These are phyloP conservation scores for Fusarium sp. DNA, from an alignment of 2,329 filamentous ascomycete species.

Conservation along the genomic window DNA sequence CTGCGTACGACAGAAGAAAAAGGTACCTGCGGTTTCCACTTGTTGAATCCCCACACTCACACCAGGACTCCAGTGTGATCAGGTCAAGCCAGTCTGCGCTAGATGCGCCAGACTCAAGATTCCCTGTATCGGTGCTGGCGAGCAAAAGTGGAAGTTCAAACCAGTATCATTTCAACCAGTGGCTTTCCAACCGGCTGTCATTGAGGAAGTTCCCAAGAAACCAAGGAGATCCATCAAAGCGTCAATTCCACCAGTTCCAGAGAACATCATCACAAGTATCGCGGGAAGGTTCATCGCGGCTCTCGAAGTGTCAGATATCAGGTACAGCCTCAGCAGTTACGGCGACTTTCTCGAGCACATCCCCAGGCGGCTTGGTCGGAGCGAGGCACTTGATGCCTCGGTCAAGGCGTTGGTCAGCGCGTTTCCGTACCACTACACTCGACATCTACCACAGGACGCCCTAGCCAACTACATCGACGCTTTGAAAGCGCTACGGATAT, in stretches of 20 bases:
- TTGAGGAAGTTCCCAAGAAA: not conserved
- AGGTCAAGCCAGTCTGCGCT: constrained; percentile 56
- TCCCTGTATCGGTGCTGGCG: constrained; percentile 58
- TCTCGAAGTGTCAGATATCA: constrained; percentile 53
- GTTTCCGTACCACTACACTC: constrained; percentile 36
- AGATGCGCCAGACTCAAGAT: constrained; percentile 59
- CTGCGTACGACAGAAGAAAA: constrained; percentile 65
- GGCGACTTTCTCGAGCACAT: constrained; percentile 58
- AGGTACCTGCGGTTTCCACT: constrained; percentile 49
- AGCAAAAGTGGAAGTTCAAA: constrained; percentile 62
- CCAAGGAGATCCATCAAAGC: not conserved
- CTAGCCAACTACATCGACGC: constrained; percentile 44
- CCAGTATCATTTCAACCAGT: constrained; percentile 41
- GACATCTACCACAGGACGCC: constrained; percentile 22
- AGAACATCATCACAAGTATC: constrained; percentile 24
- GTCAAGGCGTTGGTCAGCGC: constrained; percentile 43
- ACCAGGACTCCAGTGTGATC: constrained; percentile 56
- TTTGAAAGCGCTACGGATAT: constrained; percentile 39
- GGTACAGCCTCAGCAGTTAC: constrained; percentile 59
- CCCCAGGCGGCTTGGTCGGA: constrained; percentile 57
- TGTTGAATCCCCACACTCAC: not conserved
- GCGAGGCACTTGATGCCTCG: constrained; percentile 56
- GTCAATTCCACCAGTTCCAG: not conserved
- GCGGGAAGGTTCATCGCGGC: constrained; percentile 42
- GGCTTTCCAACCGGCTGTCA: not conserved